A percentile compares a stretch with the other conserved stretches of the same genome.
These are phyloP conservation scores for Flaveria robusta DNA, from an alignment of 129 eudicot genomes.

Conservation along the genomic window DNA sequence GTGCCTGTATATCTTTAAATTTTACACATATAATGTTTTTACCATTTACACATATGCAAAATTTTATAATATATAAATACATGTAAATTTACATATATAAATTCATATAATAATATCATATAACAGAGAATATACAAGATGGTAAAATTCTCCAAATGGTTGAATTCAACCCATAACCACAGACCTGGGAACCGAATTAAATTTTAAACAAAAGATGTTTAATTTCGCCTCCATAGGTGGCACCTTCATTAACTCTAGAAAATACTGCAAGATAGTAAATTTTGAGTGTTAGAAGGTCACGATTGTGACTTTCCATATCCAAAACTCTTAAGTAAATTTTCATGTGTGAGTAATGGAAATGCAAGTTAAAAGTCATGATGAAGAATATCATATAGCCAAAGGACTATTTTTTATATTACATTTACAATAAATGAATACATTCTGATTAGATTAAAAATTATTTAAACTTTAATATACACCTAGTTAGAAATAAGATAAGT, in stretches of 20 bases:
- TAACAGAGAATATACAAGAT: too few relatives aligned
- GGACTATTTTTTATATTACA: neutral
- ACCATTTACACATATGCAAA: too few relatives aligned
- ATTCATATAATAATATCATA: slow-evolving; percentile 17
- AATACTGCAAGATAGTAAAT: slow-evolving; percentile 44
- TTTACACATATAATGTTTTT: too few relatives aligned
- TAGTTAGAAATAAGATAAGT: too few relatives aligned
- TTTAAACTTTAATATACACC: neutral
- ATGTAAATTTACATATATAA: too few relatives aligned
- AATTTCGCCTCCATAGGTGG: slow-evolving; percentile 86
- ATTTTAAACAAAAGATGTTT: slow-evolving; percentile 69
- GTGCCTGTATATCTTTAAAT: too few relatives aligned
- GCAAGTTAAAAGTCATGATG: too few relatives aligned
- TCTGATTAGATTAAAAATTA: neutral
- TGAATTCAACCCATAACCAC: slow-evolving; percentile 25
- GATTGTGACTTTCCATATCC: neutral
- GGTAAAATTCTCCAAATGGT: too few relatives aligned
- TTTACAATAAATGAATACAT: neutral
- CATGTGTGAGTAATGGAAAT: too few relatives aligned
- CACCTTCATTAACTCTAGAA: slow-evolving; percentile 87
- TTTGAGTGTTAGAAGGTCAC: neutral
- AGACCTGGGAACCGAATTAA: slow-evolving; percentile 71
- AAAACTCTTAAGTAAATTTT: neutral
- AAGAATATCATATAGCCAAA: neutral
- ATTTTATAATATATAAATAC: too few relatives aligned